These are phyloP conservation scores for Irpex rosettiformis DNA, from an alignment of 1,284 basidiomycete species.

Conservation along the genomic window DNA sequence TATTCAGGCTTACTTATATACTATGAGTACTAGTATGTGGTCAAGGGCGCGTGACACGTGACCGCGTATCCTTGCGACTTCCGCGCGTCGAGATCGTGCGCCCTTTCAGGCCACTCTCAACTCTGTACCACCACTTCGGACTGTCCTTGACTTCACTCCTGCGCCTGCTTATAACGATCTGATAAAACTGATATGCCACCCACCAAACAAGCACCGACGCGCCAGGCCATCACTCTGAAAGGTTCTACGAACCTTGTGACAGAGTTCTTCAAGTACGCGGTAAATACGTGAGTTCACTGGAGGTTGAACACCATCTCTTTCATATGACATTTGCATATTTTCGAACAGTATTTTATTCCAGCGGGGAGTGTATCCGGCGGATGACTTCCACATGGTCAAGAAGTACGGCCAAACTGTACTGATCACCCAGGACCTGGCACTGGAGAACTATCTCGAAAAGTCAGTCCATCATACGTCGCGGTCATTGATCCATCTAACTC, in stretches of 20 bases:
- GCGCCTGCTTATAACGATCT: neutral
- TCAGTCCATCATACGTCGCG: slow-evolving; percentile 29
- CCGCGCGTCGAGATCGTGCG: slow-evolving; percentile 3
- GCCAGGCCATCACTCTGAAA: slow-evolving; percentile 88
- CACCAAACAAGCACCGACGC: slow-evolving; percentile 62
- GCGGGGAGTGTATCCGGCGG: slow-evolving; percentile 93
- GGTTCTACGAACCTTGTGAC: slow-evolving; percentile 95
- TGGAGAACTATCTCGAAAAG: slow-evolving; percentile 91
- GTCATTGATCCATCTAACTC: slow-evolving; percentile 2
- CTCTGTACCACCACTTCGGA: neutral
- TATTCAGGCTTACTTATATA: no score
- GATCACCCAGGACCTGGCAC: slow-evolving; percentile 87
- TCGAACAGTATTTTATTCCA: slow-evolving; percentile 87
- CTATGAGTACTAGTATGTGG: no score
- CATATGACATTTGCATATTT: no score
- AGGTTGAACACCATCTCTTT: no score
- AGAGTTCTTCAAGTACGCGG: slow-evolving; percentile 98
- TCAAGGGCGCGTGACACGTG: neutral
- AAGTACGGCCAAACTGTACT: slow-evolving; percentile 97
- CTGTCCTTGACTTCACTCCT: neutral
- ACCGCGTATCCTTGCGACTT: neutral
- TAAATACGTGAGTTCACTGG: slow-evolving; percentile 73
- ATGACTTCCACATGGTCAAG: slow-evolving; percentile 99
- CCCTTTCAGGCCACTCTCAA: neutral
- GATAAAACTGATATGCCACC: slow-evolving; percentile 30